Base-by-base conservation (phyloP, 2,329 filamentous ascomycete species). In the Clonostachys rosea region DNA sequence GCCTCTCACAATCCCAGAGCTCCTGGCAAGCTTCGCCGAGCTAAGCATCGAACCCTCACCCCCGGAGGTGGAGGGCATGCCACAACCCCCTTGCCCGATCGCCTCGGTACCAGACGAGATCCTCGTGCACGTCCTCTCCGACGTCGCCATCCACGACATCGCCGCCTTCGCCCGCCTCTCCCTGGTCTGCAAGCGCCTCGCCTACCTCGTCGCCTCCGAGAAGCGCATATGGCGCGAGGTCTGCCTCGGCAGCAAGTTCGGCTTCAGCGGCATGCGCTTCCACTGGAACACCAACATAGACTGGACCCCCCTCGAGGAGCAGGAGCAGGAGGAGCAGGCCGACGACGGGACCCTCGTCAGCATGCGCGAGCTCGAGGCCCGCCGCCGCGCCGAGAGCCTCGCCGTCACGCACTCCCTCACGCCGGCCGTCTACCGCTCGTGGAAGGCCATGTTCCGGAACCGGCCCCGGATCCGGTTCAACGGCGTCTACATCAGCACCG, bases 401-500 rank as follows among this genome's bases (percentile, higher is more conserved):
- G 56, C 65, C 7, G 59, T 61, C 7, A 77, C 75, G 0, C 53
- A 63, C 16, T 60, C 67, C 4, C 65, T 81, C 34, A 62, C 74
- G 18, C 66, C 67, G 5, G 57, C 67, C 11, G 10, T 43, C 1
- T 84, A 83, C 57, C 59, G 66, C 4, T 67, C 78, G 3, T 86
- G 81, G 80, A 70, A 79, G 58, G 66, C 71, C 46, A 89, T 96
- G 72, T 95, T 96, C 70, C 88, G 87, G 37, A 73, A 75, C 6
- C 86, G 91, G 13, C 92, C 94, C 3, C 85, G 94, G 40, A 78
- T 97, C 50, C 89, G 94, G 49, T 99, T 95, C 74, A 94, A 94
- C 59, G 94, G 94, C 24, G 87, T 90, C 67, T 99, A 99, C 70
- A 97, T 99, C 66, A 89, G 84, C 65, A 97, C 92, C 0, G 91